Base-by-base conservation (phyloP, 306 rosid genomes). In the Lablab purpureus region DNA sequence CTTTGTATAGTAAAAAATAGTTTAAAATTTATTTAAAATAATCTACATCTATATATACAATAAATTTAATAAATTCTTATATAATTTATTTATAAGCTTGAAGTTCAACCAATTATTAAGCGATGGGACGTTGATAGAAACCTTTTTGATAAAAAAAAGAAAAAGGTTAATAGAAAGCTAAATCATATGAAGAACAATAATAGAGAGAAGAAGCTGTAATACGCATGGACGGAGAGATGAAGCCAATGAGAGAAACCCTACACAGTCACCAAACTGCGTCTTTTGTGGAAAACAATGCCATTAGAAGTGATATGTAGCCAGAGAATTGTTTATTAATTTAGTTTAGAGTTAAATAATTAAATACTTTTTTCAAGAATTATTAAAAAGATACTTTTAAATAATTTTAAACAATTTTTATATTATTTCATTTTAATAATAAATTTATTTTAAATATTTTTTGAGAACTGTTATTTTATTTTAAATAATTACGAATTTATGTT, bases 161-260 rank as follows among this genome's bases (percentile, higher is more conserved):
- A n/a, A n/a, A n/a, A n/a, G n/a, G 23, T 40, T 25, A 22, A 25
- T 15, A 17, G 56, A 45, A 22, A 69, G 13, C 11, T 70, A 9
- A 1, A 2, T 40, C 28, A 50, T 50, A 49, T 1, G 23, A 23
- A 23, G n/a, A 28, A 28, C 13, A 19, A 28, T 40, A 40, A 63
- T 67, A 11, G 55, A 67, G 56, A 40, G 11, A 37, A 37, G 27
- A 25, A 52, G 67, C 27, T 9, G 34, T 67, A 6, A n/a, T 37
- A 27, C 1, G 19, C 69, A 78, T 78, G 82, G 82, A 45, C 77
- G 82, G 82, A 56, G 63, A 56, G 49, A 58, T 56, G 9, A 58
- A 19, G 27, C 71, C 77, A 67, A 37, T 3, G 27, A 3, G 18
- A 64, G 45, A 28, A 50, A 30, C 51, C 21, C 63, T 19, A 19